Percentiles rank a stretch among this genome's conserved stretches.
Evolutionary conservation across 2,329 filamentous ascomycete species (phyloP).

Genomic region (Pseudogymnoascus sp.): DNA sequence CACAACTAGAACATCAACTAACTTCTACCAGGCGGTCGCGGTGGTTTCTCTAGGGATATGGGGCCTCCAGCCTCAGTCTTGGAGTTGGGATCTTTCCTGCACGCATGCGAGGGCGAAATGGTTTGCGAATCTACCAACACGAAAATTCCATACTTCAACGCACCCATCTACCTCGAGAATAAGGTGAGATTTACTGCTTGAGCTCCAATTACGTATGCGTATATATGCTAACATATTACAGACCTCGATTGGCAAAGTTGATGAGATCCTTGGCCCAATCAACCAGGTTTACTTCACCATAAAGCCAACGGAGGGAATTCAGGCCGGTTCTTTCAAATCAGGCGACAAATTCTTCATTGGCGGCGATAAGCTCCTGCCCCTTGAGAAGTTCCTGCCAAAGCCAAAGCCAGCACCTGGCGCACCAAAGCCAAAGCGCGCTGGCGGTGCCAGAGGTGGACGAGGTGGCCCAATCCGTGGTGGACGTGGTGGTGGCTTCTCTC

Average conservation of each 20-base stretch:
- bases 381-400: constrained; percentile 95
- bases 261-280: constrained; percentile 94
- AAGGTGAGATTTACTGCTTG: constrained; percentile 51
- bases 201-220: not conserved
- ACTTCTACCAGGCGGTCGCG: constrained; percentile 44
- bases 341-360: constrained; percentile 98
- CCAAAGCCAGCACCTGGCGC: constrained; percentile 69
- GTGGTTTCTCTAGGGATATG: constrained; percentile 54
- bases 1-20: constrained; percentile 11
- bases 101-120: constrained; percentile 95
- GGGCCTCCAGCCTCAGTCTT: constrained; percentile 58
- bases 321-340: constrained; percentile 86
- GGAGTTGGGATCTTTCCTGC: constrained; percentile 91
- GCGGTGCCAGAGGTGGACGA: constrained; percentile 49
- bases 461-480: constrained; percentile 40
- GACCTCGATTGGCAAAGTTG: constrained; percentile 90
- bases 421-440: constrained; percentile 63
- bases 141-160: constrained; percentile 98
- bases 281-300: constrained; percentile 99
- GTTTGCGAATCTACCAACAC: constrained; percentile 92
- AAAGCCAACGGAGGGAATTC: constrained; percentile 94
- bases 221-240: constrained; percentile 29
- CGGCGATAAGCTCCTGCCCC: constrained; percentile 85
- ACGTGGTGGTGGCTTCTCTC: constrained; percentile 32
- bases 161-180: constrained; percentile 97